Evolutionary conservation across 192 early-diverging fungal genomes (phyloP).

Genomic region (Jimgerdemannia lactiflua): DNA sequence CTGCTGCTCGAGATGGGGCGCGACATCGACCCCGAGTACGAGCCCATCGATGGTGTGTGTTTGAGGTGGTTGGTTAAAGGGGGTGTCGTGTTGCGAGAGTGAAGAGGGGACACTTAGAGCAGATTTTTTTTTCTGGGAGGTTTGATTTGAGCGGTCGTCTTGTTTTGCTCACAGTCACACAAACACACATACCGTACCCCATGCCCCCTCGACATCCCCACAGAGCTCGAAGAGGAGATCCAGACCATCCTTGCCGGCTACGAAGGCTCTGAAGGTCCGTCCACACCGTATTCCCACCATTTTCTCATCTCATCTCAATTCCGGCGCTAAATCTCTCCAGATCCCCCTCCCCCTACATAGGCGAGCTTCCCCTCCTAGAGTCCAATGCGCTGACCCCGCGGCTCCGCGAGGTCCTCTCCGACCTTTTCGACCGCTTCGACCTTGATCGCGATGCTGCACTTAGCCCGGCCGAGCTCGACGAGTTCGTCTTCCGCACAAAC

Average conservation of each 20-base stretch:
- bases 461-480: slow-evolving; percentile 35
- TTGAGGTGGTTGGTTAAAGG: background rate
- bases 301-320: background rate
- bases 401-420: slow-evolving; percentile 31
- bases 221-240: slow-evolving; percentile 48
- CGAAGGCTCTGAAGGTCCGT: slow-evolving; percentile 17
- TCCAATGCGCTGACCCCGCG: slow-evolving; percentile 32
- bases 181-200: background rate
- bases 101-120: background rate
- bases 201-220: background rate
- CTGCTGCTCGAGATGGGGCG: slow-evolving; percentile 47
- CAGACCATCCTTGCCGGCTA: slow-evolving; percentile 44
- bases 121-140: background rate
- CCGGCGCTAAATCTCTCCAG: background rate
- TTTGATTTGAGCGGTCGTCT: background rate
- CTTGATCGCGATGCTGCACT: slow-evolving; percentile 44
- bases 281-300: too few species aligned
- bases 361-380: slow-evolving; percentile 33
- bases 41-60: slow-evolving; percentile 42
- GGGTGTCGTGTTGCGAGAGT: background rate
- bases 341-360: slow-evolving; percentile 7
- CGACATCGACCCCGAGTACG: slow-evolving; percentile 46
- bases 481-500: slow-evolving; percentile 48
- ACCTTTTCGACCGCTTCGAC: slow-evolving; percentile 46
- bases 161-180: background rate